These are phyloP conservation scores for Candida coleopterorum DNA, from an alignment of 805 yeast genomes.

Conservation along the genomic window DNA sequence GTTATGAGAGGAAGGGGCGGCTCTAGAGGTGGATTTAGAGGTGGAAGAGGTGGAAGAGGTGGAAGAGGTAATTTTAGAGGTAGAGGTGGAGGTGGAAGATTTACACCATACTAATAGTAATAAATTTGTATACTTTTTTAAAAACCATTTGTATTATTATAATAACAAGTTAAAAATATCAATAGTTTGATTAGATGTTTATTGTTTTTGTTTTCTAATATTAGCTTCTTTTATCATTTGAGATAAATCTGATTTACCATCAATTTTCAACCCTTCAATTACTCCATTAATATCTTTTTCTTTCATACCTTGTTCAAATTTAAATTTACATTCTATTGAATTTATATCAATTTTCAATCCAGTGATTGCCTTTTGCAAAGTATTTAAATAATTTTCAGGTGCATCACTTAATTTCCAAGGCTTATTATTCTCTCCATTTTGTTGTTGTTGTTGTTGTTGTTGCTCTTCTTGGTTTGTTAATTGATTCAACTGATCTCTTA, in stretches of 20 bases:
- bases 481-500: conserved; percentile 38
- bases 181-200: neutral
- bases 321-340: conserved; percentile 48
- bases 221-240: conserved; percentile 18
- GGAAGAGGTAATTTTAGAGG: conserved; percentile 19
- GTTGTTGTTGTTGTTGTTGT: conserved; percentile 25
- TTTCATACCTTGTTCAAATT: conserved; percentile 50
- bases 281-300: conserved; percentile 49
- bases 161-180: too few species aligned
- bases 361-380: conserved; percentile 45
- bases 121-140: too few species aligned
- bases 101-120: conserved; percentile 15
- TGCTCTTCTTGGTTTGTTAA: conserved; percentile 47
- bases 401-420: conserved; percentile 63
- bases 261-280: conserved; percentile 40
- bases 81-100: conserved; percentile 12
- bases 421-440: too few species aligned
- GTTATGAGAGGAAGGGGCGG: conserved; percentile 25
- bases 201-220: conserved; percentile 13
- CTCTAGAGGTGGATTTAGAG: conserved; percentile 18
- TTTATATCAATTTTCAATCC: conserved; percentile 52
- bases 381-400: conserved; percentile 42
- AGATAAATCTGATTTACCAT: conserved; percentile 26
- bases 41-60: conserved; percentile 19
- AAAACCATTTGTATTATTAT: conserved; percentile 8